phyloP scores from a whole-genome alignment of 768 basidiomycete genomes.

The Cytidiella melzeri region DNA sequence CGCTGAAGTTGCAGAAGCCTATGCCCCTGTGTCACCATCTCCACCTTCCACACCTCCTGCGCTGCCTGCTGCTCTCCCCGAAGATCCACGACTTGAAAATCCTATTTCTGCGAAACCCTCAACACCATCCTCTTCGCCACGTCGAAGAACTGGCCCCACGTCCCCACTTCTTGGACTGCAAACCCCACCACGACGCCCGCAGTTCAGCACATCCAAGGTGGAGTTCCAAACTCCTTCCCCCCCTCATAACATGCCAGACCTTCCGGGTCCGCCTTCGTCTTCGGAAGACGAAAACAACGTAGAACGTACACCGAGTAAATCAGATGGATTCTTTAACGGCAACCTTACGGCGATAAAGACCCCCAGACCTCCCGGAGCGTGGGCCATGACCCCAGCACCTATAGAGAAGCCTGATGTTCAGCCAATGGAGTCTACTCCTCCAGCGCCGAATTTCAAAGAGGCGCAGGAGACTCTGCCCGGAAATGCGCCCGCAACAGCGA shows the following conservation, averaged over 20 bases:
- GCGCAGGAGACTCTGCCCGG: not conserved
- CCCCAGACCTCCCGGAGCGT: slow-evolving; percentile 59
- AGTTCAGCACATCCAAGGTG: slow-evolving; percentile 35
- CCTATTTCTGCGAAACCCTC: not conserved
- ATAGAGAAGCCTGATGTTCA: not conserved
- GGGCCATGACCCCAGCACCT: slow-evolving; percentile 30
- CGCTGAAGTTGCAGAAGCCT: not conserved
- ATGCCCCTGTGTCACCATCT: slow-evolving; percentile 21
- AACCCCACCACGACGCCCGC: slow-evolving; percentile 44
- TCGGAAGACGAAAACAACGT: slow-evolving; percentile 40
- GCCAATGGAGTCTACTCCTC: not conserved
- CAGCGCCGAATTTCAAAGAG: not conserved
- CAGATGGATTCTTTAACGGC: slow-evolving; percentile 11
- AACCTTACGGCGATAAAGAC: slow-evolving; percentile 36
- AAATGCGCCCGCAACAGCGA: slow-evolving; percentile 5
- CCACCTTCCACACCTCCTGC: slow-evolving; percentile 19
- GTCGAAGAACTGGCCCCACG: slow-evolving; percentile 5
- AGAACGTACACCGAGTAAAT: slow-evolving; percentile 21
- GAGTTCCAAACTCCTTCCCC: slow-evolving; percentile 62
- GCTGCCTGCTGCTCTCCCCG: not conserved
- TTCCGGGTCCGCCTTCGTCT: slow-evolving; percentile 60
- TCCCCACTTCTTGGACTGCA: slow-evolving; percentile 22
- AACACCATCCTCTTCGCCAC: slow-evolving; percentile 10
- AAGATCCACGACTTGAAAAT: no score
- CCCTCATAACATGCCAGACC: slow-evolving; percentile 53